Percentiles rank a stretch among this genome's conserved stretches.
phyloP scores from a whole-genome alignment of 202 grass and related monocot genomes.

The Bolboschoenoplectus hybrid region DNA sequence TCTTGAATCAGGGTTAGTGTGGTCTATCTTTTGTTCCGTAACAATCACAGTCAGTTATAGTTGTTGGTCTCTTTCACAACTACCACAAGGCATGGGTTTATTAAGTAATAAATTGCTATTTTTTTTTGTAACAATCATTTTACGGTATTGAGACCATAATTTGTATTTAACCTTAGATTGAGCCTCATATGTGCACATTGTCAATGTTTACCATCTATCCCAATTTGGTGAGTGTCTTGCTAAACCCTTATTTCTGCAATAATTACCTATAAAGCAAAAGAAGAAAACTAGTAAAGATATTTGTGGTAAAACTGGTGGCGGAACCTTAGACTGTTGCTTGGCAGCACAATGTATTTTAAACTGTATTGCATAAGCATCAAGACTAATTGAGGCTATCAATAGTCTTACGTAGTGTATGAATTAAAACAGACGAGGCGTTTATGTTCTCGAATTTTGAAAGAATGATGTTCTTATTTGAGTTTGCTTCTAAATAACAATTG shows the following conservation, averaged over 20 bases:
- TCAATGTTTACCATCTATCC: neutral
- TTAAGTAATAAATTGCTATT: neutral
- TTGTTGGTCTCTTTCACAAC: neutral
- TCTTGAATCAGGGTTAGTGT: constrained; percentile 1
- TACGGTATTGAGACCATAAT: neutral
- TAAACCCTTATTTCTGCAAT: neutral
- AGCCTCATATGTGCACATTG: neutral
- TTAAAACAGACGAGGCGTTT: neutral
- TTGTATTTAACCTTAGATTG: neutral
- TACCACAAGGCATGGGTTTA: neutral
- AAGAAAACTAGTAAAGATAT: neutral
- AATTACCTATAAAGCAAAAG: neutral
- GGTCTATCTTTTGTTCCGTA: neutral
- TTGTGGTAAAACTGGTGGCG: neutral
- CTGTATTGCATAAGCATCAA: neutral
- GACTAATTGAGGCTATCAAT: constrained; percentile 18
- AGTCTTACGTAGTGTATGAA: neutral
- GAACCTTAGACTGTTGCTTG: neutral
- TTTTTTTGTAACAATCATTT: neutral
- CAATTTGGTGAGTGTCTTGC: neutral
- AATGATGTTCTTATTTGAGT: constrained; percentile 13
- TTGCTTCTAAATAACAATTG: neutral
- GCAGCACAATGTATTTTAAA: neutral
- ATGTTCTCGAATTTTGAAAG: neutral
- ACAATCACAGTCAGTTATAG: neutral